These are phyloP conservation scores for Macrolepiota dolichaula DNA, from an alignment of 768 basidiomycete genomes.

Conservation along the genomic window DNA sequence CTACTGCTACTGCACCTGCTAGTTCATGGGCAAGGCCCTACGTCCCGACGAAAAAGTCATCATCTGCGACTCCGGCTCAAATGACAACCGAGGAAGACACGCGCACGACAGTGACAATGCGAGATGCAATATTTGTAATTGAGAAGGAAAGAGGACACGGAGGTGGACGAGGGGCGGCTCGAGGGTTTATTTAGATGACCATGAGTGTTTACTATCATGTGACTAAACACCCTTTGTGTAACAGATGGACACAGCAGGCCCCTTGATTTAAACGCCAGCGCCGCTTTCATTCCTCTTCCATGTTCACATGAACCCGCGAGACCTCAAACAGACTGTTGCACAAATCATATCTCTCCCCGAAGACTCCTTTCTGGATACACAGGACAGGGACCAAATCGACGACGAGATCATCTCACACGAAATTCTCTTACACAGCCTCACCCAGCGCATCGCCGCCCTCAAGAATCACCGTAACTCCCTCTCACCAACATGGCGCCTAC, in stretches of 20 bases:
- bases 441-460: conserved; percentile 2
- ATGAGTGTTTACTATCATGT: conserved; percentile 20
- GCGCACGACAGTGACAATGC: conserved; percentile 62
- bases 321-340: neutral
- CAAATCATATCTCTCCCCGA: neutral
- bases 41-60: conserved; percentile 24
- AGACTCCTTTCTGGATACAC: neutral
- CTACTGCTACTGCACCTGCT: conserved; percentile 20
- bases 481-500: conserved; percentile 4
- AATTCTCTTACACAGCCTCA: neutral
- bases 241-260: neutral
- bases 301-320: neutral
- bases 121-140: conserved; percentile 84
- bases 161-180: conserved; percentile 72
- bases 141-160: conserved; percentile 83
- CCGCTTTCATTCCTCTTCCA: neutral
- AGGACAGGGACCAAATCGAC: neutral
- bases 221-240: neutral
- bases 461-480: conserved; percentile 9
- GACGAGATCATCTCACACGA: neutral
- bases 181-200: conserved; percentile 47
- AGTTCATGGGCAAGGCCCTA: conserved; percentile 64
- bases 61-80: neutral
- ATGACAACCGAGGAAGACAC: conserved; percentile 19
- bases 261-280: neutral